Percentiles rank a stretch among this genome's conserved stretches.
Conservation (phyloP, 179 eudicot genomes). For the Beta lomatogona region DNA sequence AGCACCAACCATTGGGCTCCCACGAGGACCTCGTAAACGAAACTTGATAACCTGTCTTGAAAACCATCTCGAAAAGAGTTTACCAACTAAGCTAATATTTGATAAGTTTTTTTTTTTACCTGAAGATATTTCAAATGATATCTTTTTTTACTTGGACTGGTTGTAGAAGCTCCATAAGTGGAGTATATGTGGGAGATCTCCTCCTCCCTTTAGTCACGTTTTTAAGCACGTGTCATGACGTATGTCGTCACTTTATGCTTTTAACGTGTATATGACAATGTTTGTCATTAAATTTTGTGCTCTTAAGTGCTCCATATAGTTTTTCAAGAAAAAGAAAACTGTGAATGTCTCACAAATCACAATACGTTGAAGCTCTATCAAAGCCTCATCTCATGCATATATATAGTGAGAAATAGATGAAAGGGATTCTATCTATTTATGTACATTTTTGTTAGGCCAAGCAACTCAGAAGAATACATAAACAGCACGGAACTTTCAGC, state of each 20-base stretch:
- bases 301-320: not conserved
- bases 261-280: too few relatives aligned
- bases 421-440: not conserved
- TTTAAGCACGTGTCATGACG: not conserved
- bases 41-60: too few relatives aligned
- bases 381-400: not conserved
- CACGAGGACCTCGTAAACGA: too few relatives aligned
- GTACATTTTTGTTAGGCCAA: constrained; percentile 6
- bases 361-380: not conserved
- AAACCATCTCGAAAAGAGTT: too few relatives aligned
- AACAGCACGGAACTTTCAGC: not conserved
- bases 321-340: not conserved
- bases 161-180: not conserved
- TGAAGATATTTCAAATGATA: not conserved
- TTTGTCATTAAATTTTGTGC: not conserved
- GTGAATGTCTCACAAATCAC: not conserved
- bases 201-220: too few relatives aligned
- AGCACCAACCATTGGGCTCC: too few relatives aligned
- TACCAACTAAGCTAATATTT: too few relatives aligned
- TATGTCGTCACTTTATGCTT: too few relatives aligned
- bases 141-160: not conserved
- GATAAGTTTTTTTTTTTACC: not conserved
- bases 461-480: not conserved
- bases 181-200: not conserved
- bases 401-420: not conserved